phyloP scores from a whole-genome alignment of 1,139 yeast species.

The Hansenula sp. region DNA sequence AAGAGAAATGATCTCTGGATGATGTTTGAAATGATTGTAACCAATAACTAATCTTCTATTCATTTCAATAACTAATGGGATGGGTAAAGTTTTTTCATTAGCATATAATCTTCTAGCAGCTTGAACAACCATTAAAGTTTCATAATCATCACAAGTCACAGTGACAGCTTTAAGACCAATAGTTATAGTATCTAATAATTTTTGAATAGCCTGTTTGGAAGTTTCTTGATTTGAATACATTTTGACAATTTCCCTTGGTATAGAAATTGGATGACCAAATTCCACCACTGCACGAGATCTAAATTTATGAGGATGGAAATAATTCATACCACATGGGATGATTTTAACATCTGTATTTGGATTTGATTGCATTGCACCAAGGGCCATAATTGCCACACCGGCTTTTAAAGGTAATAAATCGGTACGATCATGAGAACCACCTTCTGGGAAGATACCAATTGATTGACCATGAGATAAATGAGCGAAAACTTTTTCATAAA shows the following conservation, averaged over 20 bases:
- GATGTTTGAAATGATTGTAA: slow-evolving; percentile 67
- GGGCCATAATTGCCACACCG: slow-evolving; percentile 97
- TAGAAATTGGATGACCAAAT: slow-evolving; percentile 84
- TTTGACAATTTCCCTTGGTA: slow-evolving; percentile 58
- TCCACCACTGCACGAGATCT: slow-evolving; percentile 93
- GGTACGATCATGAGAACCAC: slow-evolving; percentile 94
- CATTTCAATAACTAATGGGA: slow-evolving; percentile 84
- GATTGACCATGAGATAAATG: slow-evolving; percentile 79
- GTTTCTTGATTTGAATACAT: slow-evolving; percentile 64
- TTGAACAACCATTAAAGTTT: slow-evolving; percentile 86
- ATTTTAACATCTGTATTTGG: slow-evolving; percentile 75
- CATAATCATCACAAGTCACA: slow-evolving; percentile 89
- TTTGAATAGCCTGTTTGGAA: slow-evolving; percentile 67
- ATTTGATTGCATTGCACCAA: slow-evolving; percentile 78
- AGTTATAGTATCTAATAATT: slow-evolving; percentile 65
- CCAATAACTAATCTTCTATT: slow-evolving; percentile 82
- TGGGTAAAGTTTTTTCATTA: slow-evolving; percentile 69
- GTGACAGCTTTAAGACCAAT: slow-evolving; percentile 84
- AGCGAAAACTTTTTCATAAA: slow-evolving; percentile 76
- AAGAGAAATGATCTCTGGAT: slow-evolving; percentile 61
- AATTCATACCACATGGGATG: slow-evolving; percentile 96
- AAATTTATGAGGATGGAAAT: slow-evolving; percentile 93
- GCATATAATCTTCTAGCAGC: slow-evolving; percentile 90
- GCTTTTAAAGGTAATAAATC: slow-evolving; percentile 90
- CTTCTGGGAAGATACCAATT: slow-evolving; percentile 96